Percentiles rank a stretch among this genome's conserved stretches.
phyloP scores from a whole-genome alignment of 2,329 filamentous ascomycete genomes.

The Colletotrichum graminicola region DNA sequence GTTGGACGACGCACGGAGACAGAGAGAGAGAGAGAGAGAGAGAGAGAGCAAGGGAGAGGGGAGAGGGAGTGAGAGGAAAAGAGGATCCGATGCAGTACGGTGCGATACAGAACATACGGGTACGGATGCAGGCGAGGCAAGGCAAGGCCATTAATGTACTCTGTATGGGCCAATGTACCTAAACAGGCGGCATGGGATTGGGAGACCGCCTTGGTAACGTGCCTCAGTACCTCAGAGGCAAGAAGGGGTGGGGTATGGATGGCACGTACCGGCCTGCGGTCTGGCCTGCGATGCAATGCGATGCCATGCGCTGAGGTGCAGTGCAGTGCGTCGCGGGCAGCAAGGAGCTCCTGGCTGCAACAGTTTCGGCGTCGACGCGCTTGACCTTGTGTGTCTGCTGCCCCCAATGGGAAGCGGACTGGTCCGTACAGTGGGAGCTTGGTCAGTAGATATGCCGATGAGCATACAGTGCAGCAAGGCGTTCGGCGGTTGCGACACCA shows the following conservation, averaged over 20 bases:
- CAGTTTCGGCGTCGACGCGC: constrained; percentile 48
- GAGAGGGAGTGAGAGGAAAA: background rate
- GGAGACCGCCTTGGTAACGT: background rate
- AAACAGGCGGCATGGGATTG: background rate
- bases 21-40: background rate
- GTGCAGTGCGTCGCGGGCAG: constrained; percentile 34
- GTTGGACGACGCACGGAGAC: background rate
- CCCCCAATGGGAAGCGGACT: background rate
- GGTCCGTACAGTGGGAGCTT: constrained; percentile 21
- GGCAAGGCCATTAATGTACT: background rate
- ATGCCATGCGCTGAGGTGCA: constrained; percentile 33
- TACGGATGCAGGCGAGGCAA: background rate
- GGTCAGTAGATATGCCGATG: background rate
- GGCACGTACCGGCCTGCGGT: constrained; percentile 36
- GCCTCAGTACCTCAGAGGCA: background rate
- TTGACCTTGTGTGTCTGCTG: constrained; percentile 5
- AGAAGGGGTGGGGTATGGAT: constrained; percentile 19
- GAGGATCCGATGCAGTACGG: background rate
- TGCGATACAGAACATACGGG: background rate
- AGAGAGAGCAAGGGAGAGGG: background rate
- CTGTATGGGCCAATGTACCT: constrained; percentile 12
- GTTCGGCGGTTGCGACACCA: background rate
- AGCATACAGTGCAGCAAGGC: background rate
- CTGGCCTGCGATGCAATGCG: constrained; percentile 28
- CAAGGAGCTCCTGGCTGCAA: constrained; percentile 46